phyloP scores from a whole-genome alignment of 2,329 filamentous ascomycete genomes.

The Penicillium paneum region DNA sequence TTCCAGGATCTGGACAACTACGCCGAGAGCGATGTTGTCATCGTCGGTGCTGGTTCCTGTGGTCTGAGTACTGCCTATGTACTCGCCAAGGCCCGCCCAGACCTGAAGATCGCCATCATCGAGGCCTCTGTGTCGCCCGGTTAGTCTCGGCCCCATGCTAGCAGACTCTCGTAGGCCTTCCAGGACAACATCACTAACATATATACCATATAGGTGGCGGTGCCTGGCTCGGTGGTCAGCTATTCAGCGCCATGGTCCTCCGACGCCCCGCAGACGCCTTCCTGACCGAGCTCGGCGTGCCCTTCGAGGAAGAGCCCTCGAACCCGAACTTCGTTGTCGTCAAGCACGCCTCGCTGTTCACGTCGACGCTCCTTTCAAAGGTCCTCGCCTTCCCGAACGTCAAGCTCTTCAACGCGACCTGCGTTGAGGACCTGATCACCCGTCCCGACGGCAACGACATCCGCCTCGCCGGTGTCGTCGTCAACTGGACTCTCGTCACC shows the following conservation, averaged over 20 bases:
- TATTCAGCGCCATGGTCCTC: slow-evolving; percentile 95
- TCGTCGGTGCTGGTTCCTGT: slow-evolving; percentile 85
- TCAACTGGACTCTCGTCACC: slow-evolving; percentile 90
- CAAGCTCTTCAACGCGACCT: slow-evolving; percentile 94
- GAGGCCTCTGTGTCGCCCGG: slow-evolving; percentile 80
- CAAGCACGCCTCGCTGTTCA: slow-evolving; percentile 91
- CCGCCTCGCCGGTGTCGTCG: slow-evolving; percentile 83
- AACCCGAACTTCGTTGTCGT: slow-evolving; percentile 87
- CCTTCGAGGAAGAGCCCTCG: slow-evolving; percentile 83
- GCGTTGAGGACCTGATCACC: slow-evolving; percentile 89
- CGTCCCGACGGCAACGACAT: slow-evolving; percentile 59
- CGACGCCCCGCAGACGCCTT: slow-evolving; percentile 87
- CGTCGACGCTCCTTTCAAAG: slow-evolving; percentile 77
- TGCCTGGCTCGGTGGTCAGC: slow-evolving; percentile 89
- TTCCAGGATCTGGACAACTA: slow-evolving; percentile 84
- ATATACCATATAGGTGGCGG: slow-evolving; percentile 60
- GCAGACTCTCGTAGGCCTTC: neutral
- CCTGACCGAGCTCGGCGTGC: slow-evolving; percentile 73
- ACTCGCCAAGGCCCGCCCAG: slow-evolving; percentile 76
- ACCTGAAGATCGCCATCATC: slow-evolving; percentile 87
- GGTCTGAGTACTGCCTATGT: slow-evolving; percentile 82
- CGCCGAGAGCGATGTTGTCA: slow-evolving; percentile 90
- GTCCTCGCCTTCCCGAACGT: slow-evolving; percentile 84
- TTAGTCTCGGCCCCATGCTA: slow-evolving; percentile 19
- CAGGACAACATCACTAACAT: slow-evolving; percentile 2